Evolutionary conservation across 495 filamentous ascomycete species (phyloP).

Genomic region (Tuber brumale): DNA sequence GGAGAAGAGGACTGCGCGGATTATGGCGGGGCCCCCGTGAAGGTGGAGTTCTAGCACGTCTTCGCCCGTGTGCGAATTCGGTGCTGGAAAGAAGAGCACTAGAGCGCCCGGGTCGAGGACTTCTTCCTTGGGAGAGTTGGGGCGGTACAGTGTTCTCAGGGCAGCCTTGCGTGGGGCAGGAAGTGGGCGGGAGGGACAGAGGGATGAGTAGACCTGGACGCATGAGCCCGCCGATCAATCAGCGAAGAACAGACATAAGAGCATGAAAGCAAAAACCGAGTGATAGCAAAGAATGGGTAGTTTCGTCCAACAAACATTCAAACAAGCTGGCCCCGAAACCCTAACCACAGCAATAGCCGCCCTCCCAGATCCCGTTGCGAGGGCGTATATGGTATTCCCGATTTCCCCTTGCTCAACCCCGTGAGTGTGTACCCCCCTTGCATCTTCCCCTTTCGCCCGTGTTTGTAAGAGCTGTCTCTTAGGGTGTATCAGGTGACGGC

Average conservation of each 20-base stretch:
- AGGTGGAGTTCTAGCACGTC: slow-evolving; percentile 88
- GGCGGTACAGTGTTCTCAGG: slow-evolving; percentile 70
- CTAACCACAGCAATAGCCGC: slow-evolving; percentile 90
- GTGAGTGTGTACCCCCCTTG: slow-evolving; percentile 7
- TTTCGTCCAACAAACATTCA: slow-evolving; percentile 26
- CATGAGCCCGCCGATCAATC: background rate
- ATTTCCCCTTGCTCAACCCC: background rate
- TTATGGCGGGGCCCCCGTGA: slow-evolving; percentile 83
- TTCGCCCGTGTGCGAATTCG: slow-evolving; percentile 82
- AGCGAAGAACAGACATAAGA: background rate
- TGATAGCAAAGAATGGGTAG: background rate
- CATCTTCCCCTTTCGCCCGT: background rate
- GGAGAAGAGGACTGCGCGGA: slow-evolving; percentile 73
- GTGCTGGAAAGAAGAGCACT: slow-evolving; percentile 79
- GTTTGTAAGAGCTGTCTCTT: background rate
- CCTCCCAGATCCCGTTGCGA: slow-evolving; percentile 78
- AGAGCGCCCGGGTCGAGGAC: slow-evolving; percentile 77
- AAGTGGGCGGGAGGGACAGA: slow-evolving; percentile 60
- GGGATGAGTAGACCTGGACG: slow-evolving; percentile 63
- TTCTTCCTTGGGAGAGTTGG: slow-evolving; percentile 44
- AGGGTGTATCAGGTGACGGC: background rate
- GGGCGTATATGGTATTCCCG: slow-evolving; percentile 73
- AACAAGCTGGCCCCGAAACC: slow-evolving; percentile 72
- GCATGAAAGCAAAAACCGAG: slow-evolving; percentile 6
- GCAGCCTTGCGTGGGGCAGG: slow-evolving; percentile 71